phyloP scores from a whole-genome alignment of 129 eudicot species.

The Artemisia tridentata region DNA sequence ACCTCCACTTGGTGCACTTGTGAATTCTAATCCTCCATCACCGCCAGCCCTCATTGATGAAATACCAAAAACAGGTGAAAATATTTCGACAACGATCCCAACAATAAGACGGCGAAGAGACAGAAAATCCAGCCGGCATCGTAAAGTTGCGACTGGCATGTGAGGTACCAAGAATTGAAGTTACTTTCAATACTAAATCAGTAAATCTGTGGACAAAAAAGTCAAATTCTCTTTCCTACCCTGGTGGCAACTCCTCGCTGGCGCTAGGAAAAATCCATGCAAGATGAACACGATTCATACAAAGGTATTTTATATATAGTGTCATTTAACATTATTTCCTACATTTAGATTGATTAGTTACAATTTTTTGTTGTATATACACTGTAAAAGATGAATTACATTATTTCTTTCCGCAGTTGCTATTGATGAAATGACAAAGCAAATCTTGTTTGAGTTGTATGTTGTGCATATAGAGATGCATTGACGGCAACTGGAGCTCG shows the following conservation, averaged over 20 bases:
- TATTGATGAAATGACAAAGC: constrained; percentile 2
- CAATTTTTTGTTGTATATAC: neutral
- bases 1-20: constrained; percentile 25
- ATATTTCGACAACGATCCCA: constrained; percentile 24
- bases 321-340: neutral
- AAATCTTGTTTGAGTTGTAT: constrained; percentile 19
- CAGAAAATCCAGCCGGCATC: constrained; percentile 46
- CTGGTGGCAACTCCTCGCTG: constrained; percentile 29
- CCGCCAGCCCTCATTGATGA: constrained; percentile 27
- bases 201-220: constrained; percentile 25
- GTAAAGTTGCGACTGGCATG: constrained; percentile 43
- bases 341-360: neutral
- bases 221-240: constrained; percentile 26
- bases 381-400: neutral
- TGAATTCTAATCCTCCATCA: constrained; percentile 35
- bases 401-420: neutral
- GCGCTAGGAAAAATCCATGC: constrained; percentile 30
- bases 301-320: constrained; percentile 3
- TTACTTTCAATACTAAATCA: constrained; percentile 23
- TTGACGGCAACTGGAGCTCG: neutral
- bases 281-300: constrained; percentile 11
- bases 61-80: constrained; percentile 24
- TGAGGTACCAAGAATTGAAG: constrained; percentile 24
- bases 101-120: constrained; percentile 42
- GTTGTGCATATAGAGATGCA: constrained; percentile 18